Evolutionary conservation across 495 filamentous ascomycete genomes (phyloP).

Genomic region (Tuber aestivum): DNA sequence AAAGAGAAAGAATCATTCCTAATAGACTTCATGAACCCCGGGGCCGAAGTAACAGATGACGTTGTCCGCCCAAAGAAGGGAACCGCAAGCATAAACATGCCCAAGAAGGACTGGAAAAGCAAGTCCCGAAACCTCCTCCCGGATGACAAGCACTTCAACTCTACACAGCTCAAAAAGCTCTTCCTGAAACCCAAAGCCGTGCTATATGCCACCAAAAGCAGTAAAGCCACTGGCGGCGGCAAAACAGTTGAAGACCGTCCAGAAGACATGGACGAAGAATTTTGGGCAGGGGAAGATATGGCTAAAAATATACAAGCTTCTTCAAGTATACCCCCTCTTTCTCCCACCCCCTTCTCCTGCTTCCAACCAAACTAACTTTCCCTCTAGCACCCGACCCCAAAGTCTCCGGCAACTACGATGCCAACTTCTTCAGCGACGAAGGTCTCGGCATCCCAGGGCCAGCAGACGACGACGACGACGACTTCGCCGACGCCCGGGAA

Average conservation of each 20-base stretch:
- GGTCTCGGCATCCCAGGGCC: constrained; percentile 63
- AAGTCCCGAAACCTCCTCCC: constrained; percentile 88
- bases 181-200: constrained; percentile 91
- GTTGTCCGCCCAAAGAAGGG: constrained; percentile 77
- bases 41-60: constrained; percentile 62
- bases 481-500: constrained; percentile 87
- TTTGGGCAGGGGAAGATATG: constrained; percentile 79
- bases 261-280: constrained; percentile 85
- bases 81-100: constrained; percentile 73
- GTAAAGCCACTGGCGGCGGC: constrained; percentile 14
- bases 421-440: constrained; percentile 96
- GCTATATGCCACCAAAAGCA: constrained; percentile 44
- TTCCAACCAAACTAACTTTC: neutral
- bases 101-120: constrained; percentile 91
- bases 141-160: constrained; percentile 98
- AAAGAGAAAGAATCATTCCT: constrained; percentile 97
- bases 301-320: constrained; percentile 40
- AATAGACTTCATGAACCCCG: constrained; percentile 76
- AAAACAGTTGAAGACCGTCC: constrained; percentile 29
- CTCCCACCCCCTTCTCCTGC: neutral
- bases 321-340: constrained; percentile 13
- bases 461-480: constrained; percentile 68
- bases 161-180: constrained; percentile 73
- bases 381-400: constrained; percentile 45
- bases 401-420: constrained; percentile 76